A percentile compares a stretch with the other conserved stretches of the same genome.
phyloP scores from a whole-genome alignment of 1,284 basidiomycete genomes.

The Cutaneotrichosporon mucoides region DNA sequence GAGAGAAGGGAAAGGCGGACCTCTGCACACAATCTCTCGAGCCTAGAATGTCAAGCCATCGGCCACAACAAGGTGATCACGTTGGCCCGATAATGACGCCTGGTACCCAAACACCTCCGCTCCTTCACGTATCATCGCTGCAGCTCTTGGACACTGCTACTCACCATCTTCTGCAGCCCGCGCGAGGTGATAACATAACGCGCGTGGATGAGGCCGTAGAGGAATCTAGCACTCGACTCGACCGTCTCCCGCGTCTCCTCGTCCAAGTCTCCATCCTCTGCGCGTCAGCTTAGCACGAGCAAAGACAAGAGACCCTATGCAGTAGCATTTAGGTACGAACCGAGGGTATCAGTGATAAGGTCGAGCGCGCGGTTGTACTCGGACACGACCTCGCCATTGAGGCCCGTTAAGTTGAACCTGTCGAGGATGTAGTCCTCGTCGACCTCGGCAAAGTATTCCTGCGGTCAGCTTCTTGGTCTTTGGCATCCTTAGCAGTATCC shows the following conservation, averaged over 20 bases:
- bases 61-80: too few relatives aligned
- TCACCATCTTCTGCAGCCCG: slow-evolving; percentile 91
- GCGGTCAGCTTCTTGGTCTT: slow-evolving; percentile 8
- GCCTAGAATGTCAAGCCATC: too few relatives aligned
- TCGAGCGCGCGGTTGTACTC: slow-evolving; percentile 93
- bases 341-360: slow-evolving; percentile 82
- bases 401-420: slow-evolving; percentile 94
- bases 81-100: too few relatives aligned
- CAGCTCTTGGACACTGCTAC: slow-evolving; percentile 16
- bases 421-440: slow-evolving; percentile 99
- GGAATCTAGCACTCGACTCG: slow-evolving; percentile 81
- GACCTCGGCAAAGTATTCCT: slow-evolving; percentile 98
- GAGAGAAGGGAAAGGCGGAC: too few relatives aligned
- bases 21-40: too few relatives aligned
- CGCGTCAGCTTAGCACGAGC: background rate
- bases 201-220: slow-evolving; percentile 95
- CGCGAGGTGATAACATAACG: slow-evolving; percentile 92
- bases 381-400: slow-evolving; percentile 87
- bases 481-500: too few relatives aligned
- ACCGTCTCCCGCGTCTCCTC: slow-evolving; percentile 55
- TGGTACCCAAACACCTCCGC: too few relatives aligned
- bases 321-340: slow-evolving; percentile 51
- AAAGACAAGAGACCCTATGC: background rate
- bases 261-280: slow-evolving; percentile 52
- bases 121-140: too few relatives aligned